Evolutionary conservation across 345 rosid species (phyloP).

Genomic region (Passiflora organensis): DNA sequence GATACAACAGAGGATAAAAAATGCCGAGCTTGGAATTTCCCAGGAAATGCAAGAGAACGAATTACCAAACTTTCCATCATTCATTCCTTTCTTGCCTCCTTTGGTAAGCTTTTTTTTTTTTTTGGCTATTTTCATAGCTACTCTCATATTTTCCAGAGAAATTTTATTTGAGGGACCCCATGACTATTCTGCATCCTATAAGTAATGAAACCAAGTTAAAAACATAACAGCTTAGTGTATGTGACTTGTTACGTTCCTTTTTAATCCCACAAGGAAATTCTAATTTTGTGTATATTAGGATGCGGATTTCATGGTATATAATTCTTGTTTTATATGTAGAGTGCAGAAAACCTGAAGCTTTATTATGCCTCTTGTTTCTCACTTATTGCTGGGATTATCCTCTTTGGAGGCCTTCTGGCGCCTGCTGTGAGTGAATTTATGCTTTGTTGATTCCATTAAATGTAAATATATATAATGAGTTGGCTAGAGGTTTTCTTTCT

Average conservation of each 20-base stretch:
- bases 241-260: not conserved
- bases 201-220: too few relatives aligned
- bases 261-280: not conserved
- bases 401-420: slow-evolving; percentile 90
- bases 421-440: slow-evolving; percentile 53
- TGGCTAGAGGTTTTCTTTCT: too few relatives aligned
- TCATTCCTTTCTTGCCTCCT: slow-evolving; percentile 96
- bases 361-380: slow-evolving; percentile 88
- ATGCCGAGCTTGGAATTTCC: slow-evolving; percentile 60
- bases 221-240: too few relatives aligned
- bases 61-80: slow-evolving; percentile 88
- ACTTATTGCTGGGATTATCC: slow-evolving; percentile 77
- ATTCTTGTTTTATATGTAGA: slow-evolving; percentile 39
- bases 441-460: not conserved
- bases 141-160: not conserved
- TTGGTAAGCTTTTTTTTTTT: slow-evolving; percentile 41
- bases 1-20: slow-evolving; percentile 83
- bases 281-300: too few relatives aligned
- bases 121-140: not conserved
- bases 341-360: slow-evolving; percentile 64
- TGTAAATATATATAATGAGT: not conserved
- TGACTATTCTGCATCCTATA: too few relatives aligned
- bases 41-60: slow-evolving; percentile 61
- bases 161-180: too few relatives aligned
- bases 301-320: too few relatives aligned